A percentile compares a stretch with the other conserved stretches of the same genome.
phyloP scores from a whole-genome alignment of 805 yeast species.

The Saccharomycopsis amapae region DNA sequence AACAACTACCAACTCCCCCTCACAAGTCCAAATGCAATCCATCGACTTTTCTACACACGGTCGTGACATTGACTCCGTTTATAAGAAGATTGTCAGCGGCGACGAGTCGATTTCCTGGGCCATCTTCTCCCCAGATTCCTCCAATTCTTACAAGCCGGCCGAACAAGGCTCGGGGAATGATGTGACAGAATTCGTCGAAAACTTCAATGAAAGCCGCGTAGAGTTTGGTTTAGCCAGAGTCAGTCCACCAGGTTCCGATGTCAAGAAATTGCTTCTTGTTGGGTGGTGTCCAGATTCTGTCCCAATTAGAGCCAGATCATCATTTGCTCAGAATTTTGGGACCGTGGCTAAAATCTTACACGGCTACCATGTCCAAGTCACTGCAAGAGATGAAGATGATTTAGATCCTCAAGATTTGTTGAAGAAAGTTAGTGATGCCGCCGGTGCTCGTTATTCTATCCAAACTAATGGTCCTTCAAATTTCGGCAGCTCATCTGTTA shows the following conservation, averaged over 20 bases:
- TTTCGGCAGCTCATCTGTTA: slow-evolving; percentile 26
- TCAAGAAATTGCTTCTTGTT: slow-evolving; percentile 71
- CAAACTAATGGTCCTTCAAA: slow-evolving; percentile 30
- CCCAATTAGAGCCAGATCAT: slow-evolving; percentile 66
- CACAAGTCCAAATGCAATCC: slow-evolving; percentile 18
- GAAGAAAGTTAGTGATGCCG: slow-evolving; percentile 75
- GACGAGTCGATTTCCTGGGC: slow-evolving; percentile 67
- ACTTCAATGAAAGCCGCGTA: slow-evolving; percentile 70
- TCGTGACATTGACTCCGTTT: slow-evolving; percentile 63
- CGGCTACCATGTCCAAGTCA: slow-evolving; percentile 92
- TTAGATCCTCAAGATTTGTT: slow-evolving; percentile 71
- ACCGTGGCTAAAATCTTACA: slow-evolving; percentile 61
- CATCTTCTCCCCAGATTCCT: slow-evolving; percentile 67
- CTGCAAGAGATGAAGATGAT: slow-evolving; percentile 93
- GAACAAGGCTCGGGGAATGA: slow-evolving; percentile 56
- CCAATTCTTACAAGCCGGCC: slow-evolving; percentile 37
- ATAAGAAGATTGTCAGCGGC: slow-evolving; percentile 73
- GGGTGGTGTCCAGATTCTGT: slow-evolving; percentile 99
- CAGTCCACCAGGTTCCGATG: slow-evolving; percentile 86
- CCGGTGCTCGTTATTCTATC: slow-evolving; percentile 90
- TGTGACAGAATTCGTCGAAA: slow-evolving; percentile 68
- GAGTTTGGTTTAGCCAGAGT: slow-evolving; percentile 89
- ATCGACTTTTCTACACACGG: slow-evolving; percentile 61
- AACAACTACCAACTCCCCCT: too few relatives aligned
- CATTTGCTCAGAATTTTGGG: slow-evolving; percentile 72